These are phyloP conservation scores for Moniliella sp. DNA, from an alignment of 1,284 basidiomycete species.

Conservation along the genomic window DNA sequence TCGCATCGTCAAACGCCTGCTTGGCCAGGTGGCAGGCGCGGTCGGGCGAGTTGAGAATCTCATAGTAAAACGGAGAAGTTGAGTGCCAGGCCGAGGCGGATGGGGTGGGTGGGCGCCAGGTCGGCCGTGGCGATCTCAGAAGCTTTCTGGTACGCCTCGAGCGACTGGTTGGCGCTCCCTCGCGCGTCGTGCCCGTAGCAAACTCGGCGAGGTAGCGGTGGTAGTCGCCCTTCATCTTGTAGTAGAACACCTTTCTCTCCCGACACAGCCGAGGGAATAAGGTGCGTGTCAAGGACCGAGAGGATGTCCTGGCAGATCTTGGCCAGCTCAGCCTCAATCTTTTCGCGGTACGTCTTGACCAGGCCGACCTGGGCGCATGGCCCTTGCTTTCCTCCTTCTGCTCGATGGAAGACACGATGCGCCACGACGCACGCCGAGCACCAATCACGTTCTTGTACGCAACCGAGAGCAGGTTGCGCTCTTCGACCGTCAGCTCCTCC, in stretches of 20 bases:
- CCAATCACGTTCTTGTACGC: constrained; percentile 99
- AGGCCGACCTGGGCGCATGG: constrained; percentile 89
- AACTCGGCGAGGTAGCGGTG: constrained; percentile 99
- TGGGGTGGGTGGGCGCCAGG: constrained; percentile 94
- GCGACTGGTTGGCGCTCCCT: constrained; percentile 90
- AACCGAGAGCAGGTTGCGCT: constrained; percentile 92
- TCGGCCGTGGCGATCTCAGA: constrained; percentile 93
- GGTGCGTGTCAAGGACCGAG: constrained; percentile 91
- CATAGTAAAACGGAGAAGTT: constrained; percentile 99
- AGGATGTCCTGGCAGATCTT: constrained; percentile 99
- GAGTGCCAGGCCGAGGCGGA: constrained; percentile 90
- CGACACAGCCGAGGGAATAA: constrained; percentile 88
- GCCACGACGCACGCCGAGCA: constrained; percentile 93
- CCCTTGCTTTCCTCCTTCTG: constrained; percentile 99
- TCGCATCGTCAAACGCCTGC: constrained; percentile 98
- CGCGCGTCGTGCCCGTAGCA: constrained; percentile 93
- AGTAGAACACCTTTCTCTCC: constrained; percentile 99
- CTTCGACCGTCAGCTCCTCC: constrained; percentile 77
- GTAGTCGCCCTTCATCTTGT: constrained; percentile 99
- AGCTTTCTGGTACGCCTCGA: constrained; percentile 97
- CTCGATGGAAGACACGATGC: constrained; percentile 96
- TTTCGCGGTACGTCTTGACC: constrained; percentile 90
- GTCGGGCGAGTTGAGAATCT: constrained; percentile 96
- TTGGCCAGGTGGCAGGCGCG: constrained; percentile 98
- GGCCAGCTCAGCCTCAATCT: constrained; percentile 90